These are phyloP conservation scores for Coccomyxa sp. DNA, from an alignment of 139 green algal genomes.

Conservation along the genomic window DNA sequence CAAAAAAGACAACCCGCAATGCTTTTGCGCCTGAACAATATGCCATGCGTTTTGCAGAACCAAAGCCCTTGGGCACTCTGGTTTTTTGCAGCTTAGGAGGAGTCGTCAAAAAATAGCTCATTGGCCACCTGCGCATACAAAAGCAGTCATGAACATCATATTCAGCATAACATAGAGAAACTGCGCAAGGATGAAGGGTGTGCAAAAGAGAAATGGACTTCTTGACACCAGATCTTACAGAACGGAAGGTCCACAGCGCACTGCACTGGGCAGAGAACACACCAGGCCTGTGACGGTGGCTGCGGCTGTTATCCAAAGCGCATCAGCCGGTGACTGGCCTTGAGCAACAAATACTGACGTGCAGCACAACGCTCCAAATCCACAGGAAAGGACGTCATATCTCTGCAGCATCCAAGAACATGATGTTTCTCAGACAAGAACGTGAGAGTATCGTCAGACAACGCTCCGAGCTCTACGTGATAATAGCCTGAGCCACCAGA, in stretches of 20 bases:
- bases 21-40: not conserved
- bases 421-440: not conserved
- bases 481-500: too few species aligned
- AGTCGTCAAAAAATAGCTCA: not conserved
- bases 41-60: not conserved
- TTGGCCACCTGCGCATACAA: not conserved
- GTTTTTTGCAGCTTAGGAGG: not conserved
- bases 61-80: not conserved
- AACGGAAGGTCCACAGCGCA: not conserved
- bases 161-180: not conserved
- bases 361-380: conserved; percentile 11
- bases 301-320: not conserved
- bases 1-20: not conserved
- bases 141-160: not conserved
- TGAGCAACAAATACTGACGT: conserved; percentile 6
- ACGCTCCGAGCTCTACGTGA: not conserved
- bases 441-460: not conserved
- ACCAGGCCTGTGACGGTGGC: not conserved
- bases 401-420: not conserved
- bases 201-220: not conserved
- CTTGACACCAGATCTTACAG: not conserved
- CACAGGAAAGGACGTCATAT: conserved; percentile 13
- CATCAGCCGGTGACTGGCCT: not conserved
- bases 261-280: not conserved
- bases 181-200: not conserved